Evolutionary conservation across 345 rosid genomes (phyloP).

Genomic region (Linum usitatissimum): DNA sequence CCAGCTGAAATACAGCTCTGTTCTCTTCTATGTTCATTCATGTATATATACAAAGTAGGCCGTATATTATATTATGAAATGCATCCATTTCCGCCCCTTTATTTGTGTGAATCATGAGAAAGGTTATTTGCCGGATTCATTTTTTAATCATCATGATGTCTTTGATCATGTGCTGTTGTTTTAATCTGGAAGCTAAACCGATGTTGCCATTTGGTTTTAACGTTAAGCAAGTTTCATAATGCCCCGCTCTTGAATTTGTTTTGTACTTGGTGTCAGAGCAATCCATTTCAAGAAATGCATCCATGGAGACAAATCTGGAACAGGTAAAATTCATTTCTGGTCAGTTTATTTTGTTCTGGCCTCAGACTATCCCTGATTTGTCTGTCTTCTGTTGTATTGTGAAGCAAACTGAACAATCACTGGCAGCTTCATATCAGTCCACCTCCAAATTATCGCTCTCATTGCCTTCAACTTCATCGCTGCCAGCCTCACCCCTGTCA

Average conservation of each 20-base stretch:
- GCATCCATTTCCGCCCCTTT: too few relatives aligned
- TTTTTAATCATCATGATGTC: neutral
- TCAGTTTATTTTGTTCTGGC: slow-evolving; percentile 10
- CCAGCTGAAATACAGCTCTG: too few relatives aligned
- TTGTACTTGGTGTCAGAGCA: slow-evolving; percentile 38
- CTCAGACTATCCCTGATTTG: neutral
- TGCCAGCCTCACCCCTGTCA: slow-evolving; percentile 24
- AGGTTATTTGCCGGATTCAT: too few relatives aligned
- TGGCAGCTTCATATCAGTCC: slow-evolving; percentile 38
- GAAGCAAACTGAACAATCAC: slow-evolving; percentile 41
- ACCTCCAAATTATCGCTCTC: slow-evolving; percentile 48
- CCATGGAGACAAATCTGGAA: slow-evolving; percentile 47
- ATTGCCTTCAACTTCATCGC: slow-evolving; percentile 58
- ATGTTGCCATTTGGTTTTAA: neutral
- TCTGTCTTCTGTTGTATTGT: slow-evolving; percentile 23
- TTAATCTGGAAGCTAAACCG: neutral
- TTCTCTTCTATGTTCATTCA: too few relatives aligned
- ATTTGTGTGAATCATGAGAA: too few relatives aligned
- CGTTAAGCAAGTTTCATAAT: neutral
- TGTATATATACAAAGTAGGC: too few relatives aligned
- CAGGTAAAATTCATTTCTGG: slow-evolving; percentile 40
- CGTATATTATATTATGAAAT: too few relatives aligned
- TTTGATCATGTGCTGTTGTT: neutral
- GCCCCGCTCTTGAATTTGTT: slow-evolving; percentile 8
- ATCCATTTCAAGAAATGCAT: slow-evolving; percentile 50